Evolutionary conservation across 116 monocot genomes (phyloP).

Genomic region (Cymodocea nodosa): DNA sequence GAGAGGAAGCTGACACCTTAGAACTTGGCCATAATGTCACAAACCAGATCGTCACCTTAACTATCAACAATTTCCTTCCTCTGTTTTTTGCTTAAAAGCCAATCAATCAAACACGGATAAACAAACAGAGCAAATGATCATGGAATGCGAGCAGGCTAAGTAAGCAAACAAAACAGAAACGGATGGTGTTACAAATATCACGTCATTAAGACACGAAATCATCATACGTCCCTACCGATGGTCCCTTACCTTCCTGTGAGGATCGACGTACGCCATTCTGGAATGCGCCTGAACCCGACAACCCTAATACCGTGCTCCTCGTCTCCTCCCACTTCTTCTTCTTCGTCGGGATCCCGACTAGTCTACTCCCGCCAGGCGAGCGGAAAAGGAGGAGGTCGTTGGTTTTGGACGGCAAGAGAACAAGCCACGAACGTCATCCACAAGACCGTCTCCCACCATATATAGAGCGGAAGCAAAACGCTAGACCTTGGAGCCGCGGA

Average conservation of each 20-base stretch:
- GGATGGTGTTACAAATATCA: neutral
- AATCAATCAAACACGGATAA: no score
- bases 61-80: no score
- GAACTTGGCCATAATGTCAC: no score
- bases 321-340: neutral
- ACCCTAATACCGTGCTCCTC: neutral
- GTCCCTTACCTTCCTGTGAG: conserved; percentile 15
- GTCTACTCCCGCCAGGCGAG: neutral
- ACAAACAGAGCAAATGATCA: no score
- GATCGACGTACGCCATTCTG: conserved; percentile 9
- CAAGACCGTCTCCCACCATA: conserved; percentile 5
- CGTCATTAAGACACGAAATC: neutral
- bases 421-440: conserved; percentile 52
- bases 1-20: no score
- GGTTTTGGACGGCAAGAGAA: conserved; percentile 33
- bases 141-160: no score
- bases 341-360: neutral
- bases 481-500: no score
- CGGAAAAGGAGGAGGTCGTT: neutral
- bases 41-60: no score
- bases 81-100: no score
- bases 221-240: no score
- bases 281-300: conserved; percentile 14
- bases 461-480: no score
- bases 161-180: neutral